Conservation (phyloP, 2,329 filamentous ascomycete genomes). For the Epichloe glyceriae region DNA sequence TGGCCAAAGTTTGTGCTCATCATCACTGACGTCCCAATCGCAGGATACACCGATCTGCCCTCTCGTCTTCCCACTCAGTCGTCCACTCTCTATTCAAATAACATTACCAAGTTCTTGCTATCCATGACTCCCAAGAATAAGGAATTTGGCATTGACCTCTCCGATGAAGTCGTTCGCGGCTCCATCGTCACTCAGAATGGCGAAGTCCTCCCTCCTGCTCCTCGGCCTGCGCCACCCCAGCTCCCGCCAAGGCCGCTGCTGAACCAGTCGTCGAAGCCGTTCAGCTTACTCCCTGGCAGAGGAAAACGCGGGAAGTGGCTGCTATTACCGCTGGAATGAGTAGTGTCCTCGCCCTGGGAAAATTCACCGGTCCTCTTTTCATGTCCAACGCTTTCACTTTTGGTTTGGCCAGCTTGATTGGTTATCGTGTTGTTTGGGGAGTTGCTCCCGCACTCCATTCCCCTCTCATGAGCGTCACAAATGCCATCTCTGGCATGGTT, state of each 20-base stretch:
- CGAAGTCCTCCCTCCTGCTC: conserved; percentile 61
- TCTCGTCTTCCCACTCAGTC: conserved; percentile 80
- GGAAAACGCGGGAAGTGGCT: conserved; percentile 61
- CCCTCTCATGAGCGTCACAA: conserved; percentile 84
- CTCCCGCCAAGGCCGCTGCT: conserved; percentile 30
- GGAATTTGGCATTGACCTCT: conserved; percentile 65
- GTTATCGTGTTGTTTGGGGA: conserved; percentile 81
- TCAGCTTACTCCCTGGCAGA: conserved; percentile 70
- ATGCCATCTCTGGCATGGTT: conserved; percentile 87
- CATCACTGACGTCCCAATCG: background rate
- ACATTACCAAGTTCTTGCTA: conserved; percentile 77
- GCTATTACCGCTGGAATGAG: conserved; percentile 68
- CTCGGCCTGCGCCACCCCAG: conserved; percentile 50
- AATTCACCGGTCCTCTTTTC: conserved; percentile 68
- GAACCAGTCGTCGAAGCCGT: conserved; percentile 41
- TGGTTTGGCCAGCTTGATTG: conserved; percentile 69
- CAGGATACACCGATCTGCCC: conserved; percentile 74
- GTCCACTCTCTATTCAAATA: conserved; percentile 85
- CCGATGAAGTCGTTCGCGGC: conserved; percentile 75
- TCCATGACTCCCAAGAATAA: conserved; percentile 70
- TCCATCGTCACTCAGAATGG: conserved; percentile 73
- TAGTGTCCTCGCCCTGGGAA: conserved; percentile 61
- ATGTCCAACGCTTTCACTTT: conserved; percentile 85
- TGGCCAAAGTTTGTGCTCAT: background rate
- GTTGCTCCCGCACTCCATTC: conserved; percentile 74